Conservation (phyloP, 208 protist genomes). For the Tritrichomonas foetus region DNA sequence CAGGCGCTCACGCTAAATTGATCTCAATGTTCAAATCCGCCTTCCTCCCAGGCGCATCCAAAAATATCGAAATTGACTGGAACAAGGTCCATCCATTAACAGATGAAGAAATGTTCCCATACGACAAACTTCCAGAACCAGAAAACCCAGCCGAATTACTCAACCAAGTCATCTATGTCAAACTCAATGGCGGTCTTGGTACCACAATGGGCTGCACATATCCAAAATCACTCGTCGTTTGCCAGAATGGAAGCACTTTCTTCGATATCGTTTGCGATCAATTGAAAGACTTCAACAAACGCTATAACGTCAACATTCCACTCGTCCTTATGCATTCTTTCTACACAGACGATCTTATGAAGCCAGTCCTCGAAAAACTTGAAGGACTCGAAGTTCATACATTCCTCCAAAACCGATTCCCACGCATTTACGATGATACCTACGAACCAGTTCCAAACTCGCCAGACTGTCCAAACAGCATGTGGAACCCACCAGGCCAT, state of each 20-base stretch:
- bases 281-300: conserved; percentile 57
- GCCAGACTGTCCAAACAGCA: background rate
- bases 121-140: background rate
- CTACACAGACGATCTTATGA: conserved; percentile 67
- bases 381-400: background rate
- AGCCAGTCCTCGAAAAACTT: background rate
- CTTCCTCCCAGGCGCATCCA: background rate
- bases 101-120: background rate
- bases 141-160: background rate
- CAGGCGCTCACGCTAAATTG: background rate
- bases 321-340: conserved; percentile 98
- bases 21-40: background rate
- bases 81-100: background rate
- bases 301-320: conserved; percentile 70
- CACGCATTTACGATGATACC: background rate
- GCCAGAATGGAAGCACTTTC: conserved; percentile 83
- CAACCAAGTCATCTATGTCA: conserved; percentile 71
- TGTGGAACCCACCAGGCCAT: conserved; percentile 95
- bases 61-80: background rate
- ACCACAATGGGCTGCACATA: conserved; percentile 79
- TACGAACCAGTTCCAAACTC: background rate
- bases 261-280: conserved; percentile 90
- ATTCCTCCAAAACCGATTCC: background rate
- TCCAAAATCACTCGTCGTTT: conserved; percentile 76
- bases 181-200: conserved; percentile 89